Conservation (phyloP, 768 basidiomycete species). For the Podaxis sp. region DNA sequence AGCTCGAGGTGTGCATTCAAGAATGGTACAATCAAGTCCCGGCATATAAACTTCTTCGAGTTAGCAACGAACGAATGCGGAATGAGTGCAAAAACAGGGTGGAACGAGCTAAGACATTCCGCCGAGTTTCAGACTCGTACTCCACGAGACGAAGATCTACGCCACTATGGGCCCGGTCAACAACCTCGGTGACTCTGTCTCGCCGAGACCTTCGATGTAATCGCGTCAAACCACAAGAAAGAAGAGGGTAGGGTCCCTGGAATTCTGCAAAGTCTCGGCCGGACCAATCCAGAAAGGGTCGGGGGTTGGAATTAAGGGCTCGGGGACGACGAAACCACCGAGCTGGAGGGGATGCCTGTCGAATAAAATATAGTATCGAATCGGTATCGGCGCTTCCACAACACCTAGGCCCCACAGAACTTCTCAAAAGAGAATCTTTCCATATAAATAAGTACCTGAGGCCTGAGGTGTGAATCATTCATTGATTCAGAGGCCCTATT, state of each 20-base stretch:
- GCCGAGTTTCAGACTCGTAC: too few relatives aligned
- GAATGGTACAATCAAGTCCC: not conserved
- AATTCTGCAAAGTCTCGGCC: not conserved
- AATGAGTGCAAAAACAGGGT: too few relatives aligned
- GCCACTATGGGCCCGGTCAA: not conserved
- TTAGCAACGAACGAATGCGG: too few relatives aligned
- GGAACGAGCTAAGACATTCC: too few relatives aligned
- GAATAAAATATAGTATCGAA: not conserved
- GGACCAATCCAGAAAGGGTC: not conserved
- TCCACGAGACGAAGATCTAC: not conserved
- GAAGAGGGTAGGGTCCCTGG: not conserved
- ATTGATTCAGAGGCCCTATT: not conserved
- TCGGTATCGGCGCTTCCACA: not conserved
- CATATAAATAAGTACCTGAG: not conserved
- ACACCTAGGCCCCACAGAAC: not conserved
- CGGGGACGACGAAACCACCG: not conserved
- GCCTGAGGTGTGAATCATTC: not conserved
- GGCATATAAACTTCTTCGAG: not conserved
- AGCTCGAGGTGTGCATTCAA: not conserved
- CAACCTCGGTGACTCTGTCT: not conserved
- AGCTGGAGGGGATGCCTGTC: not conserved
- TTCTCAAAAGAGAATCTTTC: not conserved
- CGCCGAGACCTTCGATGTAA: not conserved
- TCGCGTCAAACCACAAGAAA: not conserved
- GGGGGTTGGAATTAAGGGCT: not conserved